Percentiles rank a stretch among this genome's conserved stretches.
phyloP scores from a whole-genome alignment of 148 eudicot genomes.

The Heliamphora exappendiculata region DNA sequence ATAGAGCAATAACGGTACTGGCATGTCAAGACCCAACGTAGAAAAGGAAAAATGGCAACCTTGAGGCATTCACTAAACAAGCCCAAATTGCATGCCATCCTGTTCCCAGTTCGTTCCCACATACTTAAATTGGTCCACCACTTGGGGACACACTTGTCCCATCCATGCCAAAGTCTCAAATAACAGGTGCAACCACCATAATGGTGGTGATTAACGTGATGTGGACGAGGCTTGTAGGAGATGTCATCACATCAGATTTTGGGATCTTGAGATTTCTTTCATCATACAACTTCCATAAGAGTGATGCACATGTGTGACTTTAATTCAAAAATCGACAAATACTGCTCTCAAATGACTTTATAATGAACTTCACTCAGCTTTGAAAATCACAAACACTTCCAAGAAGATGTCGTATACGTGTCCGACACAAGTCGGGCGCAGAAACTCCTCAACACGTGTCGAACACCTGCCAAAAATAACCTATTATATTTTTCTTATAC shows the following conservation, averaged over 20 bases:
- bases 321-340: not conserved
- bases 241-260: conserved; percentile 1
- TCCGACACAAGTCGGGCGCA: too few species aligned
- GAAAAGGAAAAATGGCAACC: not conserved
- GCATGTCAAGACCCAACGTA: not conserved
- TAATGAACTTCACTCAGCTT: not conserved
- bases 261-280: not conserved
- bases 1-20: not conserved
- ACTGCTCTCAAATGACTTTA: not conserved
- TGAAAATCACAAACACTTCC: not conserved
- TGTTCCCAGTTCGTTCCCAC: not conserved
- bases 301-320: not conserved
- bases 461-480: not conserved
- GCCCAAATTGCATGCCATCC: not conserved
- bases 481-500: too few species aligned
- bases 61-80: not conserved
- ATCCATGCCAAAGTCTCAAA: not conserved
- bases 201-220: not conserved
- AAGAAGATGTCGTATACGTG: not conserved
- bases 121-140: not conserved
- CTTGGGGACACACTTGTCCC: not conserved
- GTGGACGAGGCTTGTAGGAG: not conserved
- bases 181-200: not conserved
- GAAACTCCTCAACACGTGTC: too few species aligned
- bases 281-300: not conserved